phyloP scores from a whole-genome alignment of 768 basidiomycete species.

The Boletus sp. region DNA sequence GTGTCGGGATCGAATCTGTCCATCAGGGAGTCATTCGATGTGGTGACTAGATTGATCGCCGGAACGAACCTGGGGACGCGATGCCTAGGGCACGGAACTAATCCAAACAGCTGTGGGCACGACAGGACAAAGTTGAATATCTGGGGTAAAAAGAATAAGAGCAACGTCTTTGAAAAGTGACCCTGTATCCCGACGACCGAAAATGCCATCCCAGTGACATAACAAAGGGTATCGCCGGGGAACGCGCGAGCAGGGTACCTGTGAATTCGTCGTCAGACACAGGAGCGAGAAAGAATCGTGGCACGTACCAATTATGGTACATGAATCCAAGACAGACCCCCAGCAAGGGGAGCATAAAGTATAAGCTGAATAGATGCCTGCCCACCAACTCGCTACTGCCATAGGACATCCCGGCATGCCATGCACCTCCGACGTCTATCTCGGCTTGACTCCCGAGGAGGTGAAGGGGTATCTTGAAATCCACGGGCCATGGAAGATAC shows the following conservation, averaged over 20 bases:
- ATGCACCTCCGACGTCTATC: constrained; percentile 73
- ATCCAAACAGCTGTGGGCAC: constrained; percentile 90
- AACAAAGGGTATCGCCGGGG: constrained; percentile 96
- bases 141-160: constrained; percentile 96
- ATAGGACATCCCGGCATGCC: constrained; percentile 82
- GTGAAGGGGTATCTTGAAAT: constrained; percentile 69
- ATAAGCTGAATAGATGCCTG: constrained; percentile 92
- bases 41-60: not conserved
- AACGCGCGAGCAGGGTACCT: constrained; percentile 97
- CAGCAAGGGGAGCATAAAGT: constrained; percentile 95
- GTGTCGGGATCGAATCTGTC: constrained; percentile 72
- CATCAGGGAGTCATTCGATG: not conserved
- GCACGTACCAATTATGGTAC: constrained; percentile 90
- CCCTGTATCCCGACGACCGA: constrained; percentile 96
- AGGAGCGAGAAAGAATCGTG: not conserved
- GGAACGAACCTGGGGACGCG: constrained; percentile 77
- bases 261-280: not conserved
- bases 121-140: constrained; percentile 97
- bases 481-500: constrained; percentile 87
- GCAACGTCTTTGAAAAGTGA: constrained; percentile 94
- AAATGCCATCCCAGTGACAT: constrained; percentile 98
- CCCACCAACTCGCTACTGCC: constrained; percentile 87
- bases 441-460: constrained; percentile 65
- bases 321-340: constrained; percentile 89
- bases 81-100: constrained; percentile 94